A percentile compares a stretch with the other conserved stretches of the same genome.
Conservation (phyloP, 306 rosid species). For the Astragalus membranaceus region DNA sequence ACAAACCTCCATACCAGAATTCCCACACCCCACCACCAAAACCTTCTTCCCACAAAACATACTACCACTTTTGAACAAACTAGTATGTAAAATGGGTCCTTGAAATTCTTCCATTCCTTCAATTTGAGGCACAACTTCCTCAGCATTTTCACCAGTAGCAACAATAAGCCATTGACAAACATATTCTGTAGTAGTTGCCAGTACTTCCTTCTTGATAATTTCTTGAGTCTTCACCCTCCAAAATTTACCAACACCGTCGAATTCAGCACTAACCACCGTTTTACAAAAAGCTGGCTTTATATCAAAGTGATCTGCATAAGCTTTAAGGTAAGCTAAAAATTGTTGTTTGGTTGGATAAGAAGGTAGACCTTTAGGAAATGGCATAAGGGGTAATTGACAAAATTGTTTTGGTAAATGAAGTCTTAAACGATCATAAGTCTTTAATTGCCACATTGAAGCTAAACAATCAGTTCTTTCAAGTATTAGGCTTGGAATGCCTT, state of each 20-base stretch:
- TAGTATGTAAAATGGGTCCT: conserved; percentile 62
- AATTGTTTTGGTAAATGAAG: conserved; percentile 93
- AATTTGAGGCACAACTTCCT: conserved; percentile 52
- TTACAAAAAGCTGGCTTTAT: conserved; percentile 47
- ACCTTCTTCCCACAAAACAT: conserved; percentile 61
- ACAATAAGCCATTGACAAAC: conserved; percentile 62
- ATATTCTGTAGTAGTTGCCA: conserved; percentile 30
- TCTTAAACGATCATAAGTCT: conserved; percentile 78
- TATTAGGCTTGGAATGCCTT: conserved; percentile 57
- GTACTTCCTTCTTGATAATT: conserved; percentile 16
- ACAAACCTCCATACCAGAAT: conserved; percentile 96
- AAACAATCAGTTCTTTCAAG: conserved; percentile 68
- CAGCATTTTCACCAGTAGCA: conserved; percentile 90
- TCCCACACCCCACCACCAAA: conserved; percentile 93
- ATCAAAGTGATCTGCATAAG: conserved; percentile 50
- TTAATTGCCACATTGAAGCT: conserved; percentile 85
- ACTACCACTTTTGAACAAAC: conserved; percentile 64
- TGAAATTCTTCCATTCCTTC: conserved; percentile 55
- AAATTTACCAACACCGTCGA: conserved; percentile 25
- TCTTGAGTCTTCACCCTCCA: conserved; percentile 59
- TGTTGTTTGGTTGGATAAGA: conserved; percentile 82
- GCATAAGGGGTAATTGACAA: conserved; percentile 70
- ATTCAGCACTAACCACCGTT: conserved; percentile 50
- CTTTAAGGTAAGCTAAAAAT: conserved; percentile 48
- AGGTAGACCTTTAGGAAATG: conserved; percentile 72